Evolutionary conservation across 345 rosid genomes (phyloP).

Genomic region (Melastoma malabathricum): DNA sequence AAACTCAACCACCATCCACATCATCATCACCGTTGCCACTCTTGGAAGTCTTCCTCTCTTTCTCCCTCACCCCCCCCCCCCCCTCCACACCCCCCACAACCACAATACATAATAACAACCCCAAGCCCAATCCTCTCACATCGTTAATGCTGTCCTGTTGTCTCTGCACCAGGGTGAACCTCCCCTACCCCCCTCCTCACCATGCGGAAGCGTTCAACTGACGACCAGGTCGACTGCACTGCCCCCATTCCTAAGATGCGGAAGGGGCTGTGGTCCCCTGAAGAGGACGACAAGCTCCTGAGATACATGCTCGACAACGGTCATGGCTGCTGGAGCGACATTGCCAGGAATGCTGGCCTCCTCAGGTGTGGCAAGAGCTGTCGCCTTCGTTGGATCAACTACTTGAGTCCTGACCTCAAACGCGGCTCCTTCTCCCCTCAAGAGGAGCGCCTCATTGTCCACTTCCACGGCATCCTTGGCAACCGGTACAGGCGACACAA

Average conservation of each 20-base stretch:
- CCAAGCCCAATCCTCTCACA: slow-evolving; percentile 15
- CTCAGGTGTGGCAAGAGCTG: slow-evolving; percentile 76
- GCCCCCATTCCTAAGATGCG: slow-evolving; percentile 29
- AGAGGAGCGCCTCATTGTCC: slow-evolving; percentile 63
- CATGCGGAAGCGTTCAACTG: too few relatives aligned
- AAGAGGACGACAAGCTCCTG: slow-evolving; percentile 57
- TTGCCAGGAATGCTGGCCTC: slow-evolving; percentile 65
- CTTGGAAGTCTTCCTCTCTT: slow-evolving; percentile 24
- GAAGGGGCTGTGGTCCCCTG: slow-evolving; percentile 80
- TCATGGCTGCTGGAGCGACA: slow-evolving; percentile 86
- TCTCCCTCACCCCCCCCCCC: slow-evolving; percentile 15
- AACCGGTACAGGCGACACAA: slow-evolving; percentile 51
- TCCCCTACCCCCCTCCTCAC: too few relatives aligned
- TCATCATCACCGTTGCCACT: slow-evolving; percentile 61
- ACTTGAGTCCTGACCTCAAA: slow-evolving; percentile 70
- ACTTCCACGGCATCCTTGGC: slow-evolving; percentile 68
- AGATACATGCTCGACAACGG: slow-evolving; percentile 60
- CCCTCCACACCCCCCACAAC: slow-evolving; percentile 7
- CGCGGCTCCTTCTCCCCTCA: slow-evolving; percentile 67
- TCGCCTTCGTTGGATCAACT: slow-evolving; percentile 81
- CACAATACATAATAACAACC: slow-evolving; percentile 3
- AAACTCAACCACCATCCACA: slow-evolving; percentile 47
- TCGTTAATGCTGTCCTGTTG: too few relatives aligned
- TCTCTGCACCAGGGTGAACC: too few relatives aligned
- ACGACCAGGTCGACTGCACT: slow-evolving; percentile 8